Conservation (phyloP, 306 rosid species). For the Sophora flavescens region DNA sequence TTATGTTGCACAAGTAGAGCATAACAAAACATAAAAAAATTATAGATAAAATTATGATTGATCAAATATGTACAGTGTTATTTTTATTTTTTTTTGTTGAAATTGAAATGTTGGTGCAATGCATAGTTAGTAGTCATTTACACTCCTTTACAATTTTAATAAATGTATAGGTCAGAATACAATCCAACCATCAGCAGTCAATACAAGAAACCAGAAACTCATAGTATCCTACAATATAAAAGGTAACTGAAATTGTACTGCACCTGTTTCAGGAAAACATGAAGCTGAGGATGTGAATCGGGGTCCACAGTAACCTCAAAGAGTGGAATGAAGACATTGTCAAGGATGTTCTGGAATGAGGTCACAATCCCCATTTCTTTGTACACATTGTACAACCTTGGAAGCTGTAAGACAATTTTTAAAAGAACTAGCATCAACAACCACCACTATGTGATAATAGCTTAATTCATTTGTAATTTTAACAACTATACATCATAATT, state of each 20-base stretch:
- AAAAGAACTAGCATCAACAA: background rate
- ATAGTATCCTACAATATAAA: background rate
- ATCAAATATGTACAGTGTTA: background rate
- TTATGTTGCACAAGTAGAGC: background rate
- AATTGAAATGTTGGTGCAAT: background rate
- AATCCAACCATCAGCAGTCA: conserved; percentile 15
- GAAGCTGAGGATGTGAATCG: conserved; percentile 87
- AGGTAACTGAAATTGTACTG: background rate
- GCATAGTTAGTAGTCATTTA: conserved; percentile 31
- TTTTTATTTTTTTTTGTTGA: no score
- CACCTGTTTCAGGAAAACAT: conserved; percentile 85
- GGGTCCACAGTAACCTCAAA: conserved; percentile 87
- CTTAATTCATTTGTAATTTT: background rate
- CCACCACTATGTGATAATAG: background rate
- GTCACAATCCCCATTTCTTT: conserved; percentile 92
- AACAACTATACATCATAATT: no score
- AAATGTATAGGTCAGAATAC: background rate
- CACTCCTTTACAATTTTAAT: conserved; percentile 22
- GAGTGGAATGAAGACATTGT: conserved; percentile 79
- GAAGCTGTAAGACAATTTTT: conserved; percentile 64
- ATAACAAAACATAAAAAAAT: conserved; percentile 23
- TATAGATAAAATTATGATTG: no score
- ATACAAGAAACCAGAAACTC: background rate
- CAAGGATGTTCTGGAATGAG: conserved; percentile 85
- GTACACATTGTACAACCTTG: conserved; percentile 79